Evolutionary conservation across 305 asterid species (phyloP).

Genomic region (Solanum hybrid): DNA sequence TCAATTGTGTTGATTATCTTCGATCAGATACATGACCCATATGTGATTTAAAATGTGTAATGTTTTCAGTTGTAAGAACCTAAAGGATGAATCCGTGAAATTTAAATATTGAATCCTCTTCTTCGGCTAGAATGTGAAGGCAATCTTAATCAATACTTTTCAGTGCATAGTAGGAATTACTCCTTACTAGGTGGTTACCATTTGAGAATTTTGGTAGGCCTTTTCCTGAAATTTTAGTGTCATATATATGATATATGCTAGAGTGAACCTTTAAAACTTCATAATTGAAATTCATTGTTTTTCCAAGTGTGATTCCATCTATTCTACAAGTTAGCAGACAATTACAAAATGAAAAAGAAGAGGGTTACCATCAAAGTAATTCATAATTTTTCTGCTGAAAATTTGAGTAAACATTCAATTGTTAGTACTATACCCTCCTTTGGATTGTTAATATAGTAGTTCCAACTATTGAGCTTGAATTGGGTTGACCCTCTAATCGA

Average conservation of each 20-base stretch:
- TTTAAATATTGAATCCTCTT: background rate
- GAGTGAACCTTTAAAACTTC: background rate
- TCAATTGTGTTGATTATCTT: background rate
- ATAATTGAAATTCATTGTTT: background rate
- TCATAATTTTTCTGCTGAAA: too few relatives aligned
- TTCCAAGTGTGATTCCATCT: background rate
- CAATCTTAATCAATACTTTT: background rate
- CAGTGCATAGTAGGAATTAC: background rate
- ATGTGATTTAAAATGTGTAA: background rate
- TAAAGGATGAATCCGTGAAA: background rate
- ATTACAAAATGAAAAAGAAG: too few relatives aligned
- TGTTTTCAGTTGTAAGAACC: background rate
- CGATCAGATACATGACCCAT: background rate
- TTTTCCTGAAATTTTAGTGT: background rate
- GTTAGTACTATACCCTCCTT: too few relatives aligned
- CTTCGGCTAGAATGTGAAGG: background rate
- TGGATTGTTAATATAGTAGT: too few relatives aligned
- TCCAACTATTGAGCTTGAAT: too few relatives aligned
- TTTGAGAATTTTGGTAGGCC: background rate
- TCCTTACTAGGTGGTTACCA: background rate
- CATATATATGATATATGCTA: background rate
- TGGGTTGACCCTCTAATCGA: too few relatives aligned
- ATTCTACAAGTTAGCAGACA: too few relatives aligned
- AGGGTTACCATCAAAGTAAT: too few relatives aligned
- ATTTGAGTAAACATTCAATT: too few relatives aligned